phyloP scores from a whole-genome alignment of 2,329 filamentous ascomycete species.

The Sclerotinia subarctica region DNA sequence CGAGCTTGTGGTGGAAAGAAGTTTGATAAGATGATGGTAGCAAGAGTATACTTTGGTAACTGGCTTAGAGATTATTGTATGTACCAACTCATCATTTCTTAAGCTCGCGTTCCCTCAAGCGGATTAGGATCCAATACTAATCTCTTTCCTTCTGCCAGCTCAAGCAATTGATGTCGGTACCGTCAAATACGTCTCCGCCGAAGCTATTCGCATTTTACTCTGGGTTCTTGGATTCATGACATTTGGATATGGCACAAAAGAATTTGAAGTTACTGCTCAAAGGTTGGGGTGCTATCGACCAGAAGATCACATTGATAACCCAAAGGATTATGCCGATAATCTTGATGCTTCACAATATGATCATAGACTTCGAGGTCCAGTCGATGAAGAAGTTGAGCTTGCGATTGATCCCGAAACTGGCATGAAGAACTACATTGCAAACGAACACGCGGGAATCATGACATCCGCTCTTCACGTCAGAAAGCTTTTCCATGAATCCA shows the following conservation, averaged over 20 bases:
- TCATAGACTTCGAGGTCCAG: constrained; percentile 71
- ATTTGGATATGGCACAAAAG: constrained; percentile 77
- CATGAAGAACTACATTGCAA: constrained; percentile 93
- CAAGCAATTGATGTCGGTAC: constrained; percentile 93
- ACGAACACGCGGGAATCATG: constrained; percentile 73
- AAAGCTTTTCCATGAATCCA: constrained; percentile 67
- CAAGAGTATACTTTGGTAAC: constrained; percentile 93
- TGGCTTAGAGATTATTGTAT: constrained; percentile 83
- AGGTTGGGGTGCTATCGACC: constrained; percentile 78
- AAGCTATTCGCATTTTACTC: constrained; percentile 84
- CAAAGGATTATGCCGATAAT: constrained; percentile 85
- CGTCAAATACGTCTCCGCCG: constrained; percentile 83
- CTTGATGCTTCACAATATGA: constrained; percentile 81
- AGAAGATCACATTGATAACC: constrained; percentile 78
- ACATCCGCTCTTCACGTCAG: constrained; percentile 78
- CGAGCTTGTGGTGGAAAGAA: constrained; percentile 67
- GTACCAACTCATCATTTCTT: constrained; percentile 14
- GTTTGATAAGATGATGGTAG: constrained; percentile 83
- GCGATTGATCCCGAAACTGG: constrained; percentile 71
- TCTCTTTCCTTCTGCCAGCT: constrained; percentile 38
- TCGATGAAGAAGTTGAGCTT: constrained; percentile 77
- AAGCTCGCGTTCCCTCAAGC: not conserved
- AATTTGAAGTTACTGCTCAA: constrained; percentile 80
- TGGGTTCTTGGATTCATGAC: constrained; percentile 88
- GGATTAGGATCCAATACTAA: not conserved